Conservation (phyloP, 352 stramenopile species). For the Pythium utonaiense region DNA sequence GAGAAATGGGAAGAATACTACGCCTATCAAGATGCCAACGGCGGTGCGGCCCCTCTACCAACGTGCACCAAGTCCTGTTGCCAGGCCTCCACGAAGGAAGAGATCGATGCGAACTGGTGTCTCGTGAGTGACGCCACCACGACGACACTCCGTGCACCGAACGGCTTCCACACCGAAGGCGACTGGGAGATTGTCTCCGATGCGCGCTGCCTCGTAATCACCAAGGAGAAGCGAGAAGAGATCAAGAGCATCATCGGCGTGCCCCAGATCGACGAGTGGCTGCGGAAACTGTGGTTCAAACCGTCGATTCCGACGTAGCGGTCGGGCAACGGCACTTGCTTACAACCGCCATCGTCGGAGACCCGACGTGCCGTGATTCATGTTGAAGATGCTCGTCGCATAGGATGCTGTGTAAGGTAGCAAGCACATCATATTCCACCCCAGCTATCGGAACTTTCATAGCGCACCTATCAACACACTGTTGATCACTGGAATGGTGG, state of each 20-base stretch:
- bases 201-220: constrained; percentile 46
- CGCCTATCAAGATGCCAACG: constrained; percentile 31
- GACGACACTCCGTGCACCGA: constrained; percentile 23
- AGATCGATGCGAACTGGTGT: constrained; percentile 84
- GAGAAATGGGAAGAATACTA: constrained; percentile 84
- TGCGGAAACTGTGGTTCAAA: constrained; percentile 51
- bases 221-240: constrained; percentile 58
- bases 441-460: not conserved
- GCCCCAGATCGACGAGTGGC: constrained; percentile 65
- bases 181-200: constrained; percentile 80
- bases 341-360: too few relatives aligned
- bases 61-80: constrained; percentile 63
- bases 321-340: too few relatives aligned
- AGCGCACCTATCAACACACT: not conserved
- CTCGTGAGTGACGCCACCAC: constrained; percentile 65
- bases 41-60: constrained; percentile 23
- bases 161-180: constrained; percentile 20
- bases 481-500: not conserved
- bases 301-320: constrained; percentile 24
- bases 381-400: not conserved
- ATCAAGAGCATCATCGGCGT: constrained; percentile 53
- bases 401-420: too few relatives aligned
- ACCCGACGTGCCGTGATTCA: too few relatives aligned
- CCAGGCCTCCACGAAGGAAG: constrained; percentile 58
- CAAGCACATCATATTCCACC: too few relatives aligned